Evolutionary conservation across 2,329 filamentous ascomycete species (phyloP), one percentile per base, ranked within the genome.

Genomic region (Sclerotiophoma versabilis): DNA sequence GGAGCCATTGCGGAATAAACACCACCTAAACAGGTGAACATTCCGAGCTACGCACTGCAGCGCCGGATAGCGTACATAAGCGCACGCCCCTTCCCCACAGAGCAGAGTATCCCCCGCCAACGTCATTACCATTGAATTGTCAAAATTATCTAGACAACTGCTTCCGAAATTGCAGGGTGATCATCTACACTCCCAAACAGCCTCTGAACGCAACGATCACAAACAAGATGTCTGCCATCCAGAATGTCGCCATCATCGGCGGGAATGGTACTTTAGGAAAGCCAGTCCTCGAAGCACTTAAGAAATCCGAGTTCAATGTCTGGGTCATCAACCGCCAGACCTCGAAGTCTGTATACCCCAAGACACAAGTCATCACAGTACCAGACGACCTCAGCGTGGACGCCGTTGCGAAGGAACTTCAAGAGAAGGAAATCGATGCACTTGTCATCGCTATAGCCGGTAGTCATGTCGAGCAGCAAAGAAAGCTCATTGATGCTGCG

Each of bases 401-500:
- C 2, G 54, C 41, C 0, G 43, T 75, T 9, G 62, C 69, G 54
- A 25, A 72, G 72, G 49, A 80, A 70, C 69, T 81, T 0, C 72
- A 80, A 8, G 74, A 82, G 2, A 60, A 80, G 54, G 70, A 77
- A 7, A 69, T 81, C 0, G 70, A 76, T 6, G 81, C 81, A 14
- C 77, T 89, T 14, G 76, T 76, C 38, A 74, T 87, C 37, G 74
- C 77, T 5, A 77, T 80, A 2, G 74, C 84, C 25, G 78, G 78
- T 6, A 77, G 75, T n/a, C 69, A 72, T 11, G 73, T 79, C 20
- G 69, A 69, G 1, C 68, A 80, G 3, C 83, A 85, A 64, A 79
- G 76, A 49, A 72, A 72, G 9, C 75, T 88, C 19, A 78, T 87
- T 43, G 80, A 87, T 22, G 87, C 86, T 1, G 82, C 84, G 7